A percentile compares a stretch with the other conserved stretches of the same genome.
These are phyloP conservation scores for Beta macrorhiza DNA, from an alignment of 179 eudicot species.

Conservation along the genomic window DNA sequence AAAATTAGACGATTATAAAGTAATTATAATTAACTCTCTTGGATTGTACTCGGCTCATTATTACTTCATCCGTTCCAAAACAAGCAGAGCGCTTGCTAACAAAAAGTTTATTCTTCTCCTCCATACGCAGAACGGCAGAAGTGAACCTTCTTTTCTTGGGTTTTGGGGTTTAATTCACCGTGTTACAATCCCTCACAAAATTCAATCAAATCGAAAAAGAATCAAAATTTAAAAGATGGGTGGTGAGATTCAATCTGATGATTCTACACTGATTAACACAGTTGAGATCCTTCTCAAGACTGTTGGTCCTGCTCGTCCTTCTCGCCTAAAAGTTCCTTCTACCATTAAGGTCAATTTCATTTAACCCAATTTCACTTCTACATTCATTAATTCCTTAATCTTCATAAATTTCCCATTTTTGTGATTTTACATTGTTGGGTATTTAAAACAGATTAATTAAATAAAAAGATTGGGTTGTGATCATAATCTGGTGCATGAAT, in stretches of 20 bases:
- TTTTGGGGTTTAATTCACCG: background rate
- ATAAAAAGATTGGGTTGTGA: too few species aligned
- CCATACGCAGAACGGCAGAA: background rate
- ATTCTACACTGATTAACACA: slow-evolving; percentile 16
- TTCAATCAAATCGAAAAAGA: background rate
- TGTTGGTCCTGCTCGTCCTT: slow-evolving; percentile 81
- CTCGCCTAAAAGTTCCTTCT: slow-evolving; percentile 58
- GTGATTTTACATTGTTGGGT: too few species aligned
- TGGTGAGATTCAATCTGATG: slow-evolving; percentile 29
- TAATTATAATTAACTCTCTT: too few species aligned
- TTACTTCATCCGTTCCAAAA: too few species aligned
- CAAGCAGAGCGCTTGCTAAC: too few species aligned
- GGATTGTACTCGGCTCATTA: too few species aligned
- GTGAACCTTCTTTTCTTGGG: background rate
- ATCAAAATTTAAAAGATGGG: slow-evolving; percentile 14
- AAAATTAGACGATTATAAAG: too few species aligned
- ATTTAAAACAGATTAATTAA: too few species aligned
- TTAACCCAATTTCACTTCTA: background rate
- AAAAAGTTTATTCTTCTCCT: background rate
- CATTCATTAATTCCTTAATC: background rate
- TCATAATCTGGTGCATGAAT: background rate
- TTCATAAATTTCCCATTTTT: background rate
- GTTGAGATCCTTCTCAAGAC: slow-evolving; percentile 60
- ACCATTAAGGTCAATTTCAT: slow-evolving; percentile 46
- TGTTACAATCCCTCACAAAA: background rate